phyloP scores from a whole-genome alignment of 768 basidiomycete genomes.

The Boletus subparvulus region DNA sequence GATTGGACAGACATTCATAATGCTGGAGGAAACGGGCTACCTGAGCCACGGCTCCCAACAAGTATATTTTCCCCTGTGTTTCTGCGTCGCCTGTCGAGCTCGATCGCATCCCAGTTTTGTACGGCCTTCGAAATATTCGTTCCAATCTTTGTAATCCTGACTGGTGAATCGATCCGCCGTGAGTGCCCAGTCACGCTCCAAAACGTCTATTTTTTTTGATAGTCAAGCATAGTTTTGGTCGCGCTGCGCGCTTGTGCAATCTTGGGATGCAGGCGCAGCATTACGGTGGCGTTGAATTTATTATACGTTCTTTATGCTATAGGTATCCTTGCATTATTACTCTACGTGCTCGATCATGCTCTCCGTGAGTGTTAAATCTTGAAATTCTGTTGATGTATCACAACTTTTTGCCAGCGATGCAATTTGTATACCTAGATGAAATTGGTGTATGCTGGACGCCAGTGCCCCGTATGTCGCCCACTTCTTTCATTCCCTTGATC shows the following conservation, averaged over 20 bases:
- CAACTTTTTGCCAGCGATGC: background rate
- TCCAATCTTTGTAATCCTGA: constrained; percentile 3
- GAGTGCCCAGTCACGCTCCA: background rate
- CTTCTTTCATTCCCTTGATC: background rate
- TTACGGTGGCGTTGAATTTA: background rate
- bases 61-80: constrained; percentile 2
- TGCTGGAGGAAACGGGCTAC: constrained; percentile 25
- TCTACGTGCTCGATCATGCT: background rate
- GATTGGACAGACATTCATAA: constrained; percentile 19
- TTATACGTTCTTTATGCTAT: constrained; percentile 14
- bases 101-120: constrained; percentile 17
- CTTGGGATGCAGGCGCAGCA: constrained; percentile 8
- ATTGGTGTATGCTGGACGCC: constrained; percentile 12
- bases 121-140: background rate
- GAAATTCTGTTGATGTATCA: background rate
- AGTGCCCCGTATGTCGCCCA: constrained; percentile 7
- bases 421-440: constrained; percentile 1
- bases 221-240: constrained; percentile 18
- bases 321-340: background rate
- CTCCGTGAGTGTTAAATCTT: background rate
- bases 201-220: background rate
- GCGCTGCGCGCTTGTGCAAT: constrained; percentile 27
- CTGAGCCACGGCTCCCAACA: constrained; percentile 12
- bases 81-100: background rate
- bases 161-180: constrained; percentile 26